Percentiles rank a stretch among this genome's conserved stretches.
These are phyloP conservation scores for Ustilago nuda DNA, from an alignment of 1,284 basidiomycete genomes.

Conservation along the genomic window DNA sequence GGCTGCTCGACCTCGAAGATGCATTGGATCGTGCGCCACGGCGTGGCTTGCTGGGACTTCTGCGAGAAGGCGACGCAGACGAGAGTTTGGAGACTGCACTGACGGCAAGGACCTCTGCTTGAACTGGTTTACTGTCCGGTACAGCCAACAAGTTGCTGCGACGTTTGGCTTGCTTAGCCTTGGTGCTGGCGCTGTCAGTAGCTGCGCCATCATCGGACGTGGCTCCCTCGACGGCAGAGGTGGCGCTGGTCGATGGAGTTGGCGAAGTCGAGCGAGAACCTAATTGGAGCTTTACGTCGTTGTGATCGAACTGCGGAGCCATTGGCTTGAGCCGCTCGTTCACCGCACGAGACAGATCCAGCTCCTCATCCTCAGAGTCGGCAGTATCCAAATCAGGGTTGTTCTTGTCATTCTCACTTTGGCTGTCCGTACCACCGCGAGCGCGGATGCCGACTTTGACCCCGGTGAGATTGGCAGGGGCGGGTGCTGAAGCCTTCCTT, in stretches of 20 bases:
- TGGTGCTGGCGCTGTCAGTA: constrained; percentile 20
- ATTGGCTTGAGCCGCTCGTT: constrained; percentile 14
- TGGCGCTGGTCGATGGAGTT: constrained; percentile 20
- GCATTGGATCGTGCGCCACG: constrained; percentile 32
- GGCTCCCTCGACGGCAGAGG: constrained; percentile 19
- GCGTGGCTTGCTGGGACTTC: constrained; percentile 18
- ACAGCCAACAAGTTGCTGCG: constrained; percentile 45
- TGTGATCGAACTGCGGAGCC: constrained; percentile 21
- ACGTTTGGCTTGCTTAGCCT: constrained; percentile 30
- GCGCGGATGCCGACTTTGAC: constrained; percentile 77
- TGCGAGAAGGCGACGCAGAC: constrained; percentile 23
- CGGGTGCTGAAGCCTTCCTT: constrained; percentile 78
- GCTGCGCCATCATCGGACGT: constrained; percentile 23
- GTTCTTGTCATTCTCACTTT: constrained; percentile 53
- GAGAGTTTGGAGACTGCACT: constrained; percentile 49
- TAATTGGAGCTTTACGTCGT: constrained; percentile 13
- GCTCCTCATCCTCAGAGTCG: constrained; percentile 46
- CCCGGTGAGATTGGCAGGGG: constrained; percentile 85
- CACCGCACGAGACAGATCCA: constrained; percentile 65
- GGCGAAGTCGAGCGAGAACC: constrained; percentile 21
- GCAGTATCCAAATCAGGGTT: constrained; percentile 37
- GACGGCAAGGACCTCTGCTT: constrained; percentile 51
- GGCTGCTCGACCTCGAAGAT: constrained; percentile 47
- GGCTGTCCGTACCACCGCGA: constrained; percentile 58
- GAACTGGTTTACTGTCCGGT: constrained; percentile 68